phyloP scores from a whole-genome alignment of 2,329 filamentous ascomycete genomes.

The Penicillium sclerotigenum region DNA sequence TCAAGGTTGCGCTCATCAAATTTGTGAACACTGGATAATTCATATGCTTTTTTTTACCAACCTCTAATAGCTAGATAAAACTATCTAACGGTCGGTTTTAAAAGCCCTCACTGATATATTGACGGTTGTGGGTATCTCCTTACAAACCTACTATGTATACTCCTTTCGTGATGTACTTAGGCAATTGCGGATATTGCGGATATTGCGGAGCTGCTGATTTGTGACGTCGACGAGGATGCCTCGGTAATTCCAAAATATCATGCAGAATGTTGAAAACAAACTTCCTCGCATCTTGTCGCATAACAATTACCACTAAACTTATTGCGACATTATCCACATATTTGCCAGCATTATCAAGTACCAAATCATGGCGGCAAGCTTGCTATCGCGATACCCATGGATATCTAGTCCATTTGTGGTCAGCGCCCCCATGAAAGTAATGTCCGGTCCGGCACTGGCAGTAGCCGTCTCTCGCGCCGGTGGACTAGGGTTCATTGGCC shows the following conservation, averaged over 20 bases:
- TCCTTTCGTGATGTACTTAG: not conserved
- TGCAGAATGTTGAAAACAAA: not conserved
- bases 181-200: not conserved
- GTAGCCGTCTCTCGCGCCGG: constrained; percentile 58
- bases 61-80: too few relatives aligned
- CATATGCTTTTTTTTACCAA: too few relatives aligned
- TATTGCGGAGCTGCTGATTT: not conserved
- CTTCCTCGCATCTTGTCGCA: not conserved
- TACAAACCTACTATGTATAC: too few relatives aligned
- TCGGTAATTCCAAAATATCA: not conserved
- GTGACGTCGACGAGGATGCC: constrained; percentile 3
- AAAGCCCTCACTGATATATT: too few relatives aligned
- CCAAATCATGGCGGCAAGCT: constrained; percentile 15
- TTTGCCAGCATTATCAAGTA: not conserved
- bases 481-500: constrained; percentile 56
- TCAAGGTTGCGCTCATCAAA: too few relatives aligned
- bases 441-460: constrained; percentile 57
- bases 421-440: constrained; percentile 68
- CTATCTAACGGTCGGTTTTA: too few relatives aligned
- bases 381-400: constrained; percentile 55
- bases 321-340: not conserved
- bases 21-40: too few relatives aligned
- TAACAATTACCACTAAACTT: not conserved
- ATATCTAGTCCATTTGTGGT: constrained; percentile 58
- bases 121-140: too few relatives aligned